Conservation (phyloP, 768 basidiomycete species). For the Termitomyces titanicus region DNA sequence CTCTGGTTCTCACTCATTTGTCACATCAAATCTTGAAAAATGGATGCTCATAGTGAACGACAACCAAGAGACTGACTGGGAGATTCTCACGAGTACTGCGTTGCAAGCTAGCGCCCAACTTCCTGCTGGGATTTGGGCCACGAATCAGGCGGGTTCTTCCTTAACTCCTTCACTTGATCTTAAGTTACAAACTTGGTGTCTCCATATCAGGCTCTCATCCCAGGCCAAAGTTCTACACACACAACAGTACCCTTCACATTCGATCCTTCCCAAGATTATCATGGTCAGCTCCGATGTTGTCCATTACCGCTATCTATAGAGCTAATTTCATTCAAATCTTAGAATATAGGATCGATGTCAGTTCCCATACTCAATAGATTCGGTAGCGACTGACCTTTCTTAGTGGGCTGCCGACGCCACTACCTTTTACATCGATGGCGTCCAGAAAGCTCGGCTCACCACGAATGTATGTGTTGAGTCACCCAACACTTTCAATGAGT, state of each 20-base stretch:
- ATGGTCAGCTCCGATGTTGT: conserved; percentile 21
- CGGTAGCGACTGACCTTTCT: background rate
- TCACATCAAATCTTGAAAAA: background rate
- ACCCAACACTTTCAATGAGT: background rate
- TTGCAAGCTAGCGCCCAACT: conserved; percentile 21
- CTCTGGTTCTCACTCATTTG: background rate
- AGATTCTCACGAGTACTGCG: conserved; percentile 32
- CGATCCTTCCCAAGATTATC: conserved; percentile 29
- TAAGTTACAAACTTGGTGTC: background rate
- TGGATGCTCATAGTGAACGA: conserved; percentile 20
- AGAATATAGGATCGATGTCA: conserved; percentile 34
- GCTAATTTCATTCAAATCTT: background rate
- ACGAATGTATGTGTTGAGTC: conserved; percentile 20
- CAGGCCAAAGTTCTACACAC: conserved; percentile 16
- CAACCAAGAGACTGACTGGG: conserved; percentile 30
- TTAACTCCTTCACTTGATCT: background rate
- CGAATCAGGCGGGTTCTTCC: conserved; percentile 24
- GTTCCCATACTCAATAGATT: conserved; percentile 2
- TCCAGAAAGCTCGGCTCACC: conserved; percentile 26
- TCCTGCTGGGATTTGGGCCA: conserved; percentile 33
- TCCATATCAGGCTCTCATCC: conserved; percentile 16
- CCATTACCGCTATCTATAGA: background rate
- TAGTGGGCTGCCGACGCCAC: conserved; percentile 29
- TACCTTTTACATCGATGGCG: conserved; percentile 31
- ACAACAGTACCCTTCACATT: conserved; percentile 27